Evolutionary conservation across 495 filamentous ascomycete genomes (phyloP).

Genomic region (Tetracladium setigerum): DNA sequence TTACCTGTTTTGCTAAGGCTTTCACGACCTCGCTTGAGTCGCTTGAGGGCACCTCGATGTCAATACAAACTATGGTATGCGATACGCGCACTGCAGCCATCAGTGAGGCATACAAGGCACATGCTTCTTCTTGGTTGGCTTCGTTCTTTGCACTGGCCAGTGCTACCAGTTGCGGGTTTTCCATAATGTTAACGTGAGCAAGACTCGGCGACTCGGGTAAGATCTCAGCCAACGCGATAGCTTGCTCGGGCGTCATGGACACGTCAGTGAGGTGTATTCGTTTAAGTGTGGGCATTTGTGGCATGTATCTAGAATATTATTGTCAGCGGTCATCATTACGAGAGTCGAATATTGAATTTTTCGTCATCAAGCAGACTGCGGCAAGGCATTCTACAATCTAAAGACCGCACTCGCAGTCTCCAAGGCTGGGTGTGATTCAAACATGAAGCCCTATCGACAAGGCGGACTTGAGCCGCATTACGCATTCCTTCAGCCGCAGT

Average conservation of each 20-base stretch:
- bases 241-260: conserved; percentile 76
- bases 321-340: conserved; percentile 10
- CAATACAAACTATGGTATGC: conserved; percentile 74
- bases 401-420: background rate
- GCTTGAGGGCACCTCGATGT: conserved; percentile 77
- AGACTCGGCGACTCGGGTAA: conserved; percentile 76
- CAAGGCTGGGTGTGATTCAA: background rate
- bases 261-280: conserved; percentile 85
- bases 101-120: conserved; percentile 85
- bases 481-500: conserved; percentile 6
- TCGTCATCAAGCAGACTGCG: too few relatives aligned
- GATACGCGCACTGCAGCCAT: conserved; percentile 85
- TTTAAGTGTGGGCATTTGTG: conserved; percentile 71
- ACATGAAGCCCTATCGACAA: background rate
- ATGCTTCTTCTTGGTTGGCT: conserved; percentile 79
- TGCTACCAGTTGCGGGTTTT: conserved; percentile 64
- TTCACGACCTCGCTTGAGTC: conserved; percentile 84
- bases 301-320: conserved; percentile 51
- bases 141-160: conserved; percentile 64
- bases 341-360: background rate
- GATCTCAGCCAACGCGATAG: conserved; percentile 82
- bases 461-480: conserved; percentile 14
- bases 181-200: conserved; percentile 80
- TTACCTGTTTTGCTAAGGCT: conserved; percentile 84
- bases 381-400: too few relatives aligned